Conservation (phyloP, 441 rosid species). For the Rhodomyrtus psidioides region DNA sequence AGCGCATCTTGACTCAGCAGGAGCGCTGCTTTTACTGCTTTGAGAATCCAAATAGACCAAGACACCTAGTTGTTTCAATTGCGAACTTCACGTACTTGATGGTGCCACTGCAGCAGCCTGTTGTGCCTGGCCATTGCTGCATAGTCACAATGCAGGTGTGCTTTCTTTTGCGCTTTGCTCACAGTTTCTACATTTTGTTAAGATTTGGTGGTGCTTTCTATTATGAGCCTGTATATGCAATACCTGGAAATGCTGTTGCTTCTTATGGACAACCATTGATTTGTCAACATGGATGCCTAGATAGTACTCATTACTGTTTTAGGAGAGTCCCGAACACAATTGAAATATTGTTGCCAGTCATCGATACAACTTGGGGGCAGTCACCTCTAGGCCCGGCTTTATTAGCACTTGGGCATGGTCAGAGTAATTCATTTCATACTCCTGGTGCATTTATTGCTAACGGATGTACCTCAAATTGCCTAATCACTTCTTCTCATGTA, state of each 20-base stretch:
- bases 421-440: not conserved
- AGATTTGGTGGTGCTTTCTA: not conserved
- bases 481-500: not conserved
- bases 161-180: not conserved
- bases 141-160: conserved; percentile 72
- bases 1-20: conserved; percentile 72
- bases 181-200: not conserved
- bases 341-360: not conserved
- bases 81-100: conserved; percentile 82
- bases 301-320: not conserved
- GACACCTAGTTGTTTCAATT: conserved; percentile 73
- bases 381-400: not conserved
- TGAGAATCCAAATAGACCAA: conserved; percentile 81
- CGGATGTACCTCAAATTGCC: not conserved
- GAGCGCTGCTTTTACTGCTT: conserved; percentile 88
- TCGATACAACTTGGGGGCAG: not conserved
- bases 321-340: not conserved
- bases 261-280: not conserved
- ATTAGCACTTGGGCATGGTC: not conserved
- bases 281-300: not conserved
- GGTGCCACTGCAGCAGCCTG: conserved; percentile 70
- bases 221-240: not conserved
- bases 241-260: not conserved
- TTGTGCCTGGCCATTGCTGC: conserved; percentile 87
- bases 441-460: not conserved